Base-by-base conservation (phyloP, 2,329 filamentous ascomycete genomes). In the Pyrenophora seminiperda region DNA sequence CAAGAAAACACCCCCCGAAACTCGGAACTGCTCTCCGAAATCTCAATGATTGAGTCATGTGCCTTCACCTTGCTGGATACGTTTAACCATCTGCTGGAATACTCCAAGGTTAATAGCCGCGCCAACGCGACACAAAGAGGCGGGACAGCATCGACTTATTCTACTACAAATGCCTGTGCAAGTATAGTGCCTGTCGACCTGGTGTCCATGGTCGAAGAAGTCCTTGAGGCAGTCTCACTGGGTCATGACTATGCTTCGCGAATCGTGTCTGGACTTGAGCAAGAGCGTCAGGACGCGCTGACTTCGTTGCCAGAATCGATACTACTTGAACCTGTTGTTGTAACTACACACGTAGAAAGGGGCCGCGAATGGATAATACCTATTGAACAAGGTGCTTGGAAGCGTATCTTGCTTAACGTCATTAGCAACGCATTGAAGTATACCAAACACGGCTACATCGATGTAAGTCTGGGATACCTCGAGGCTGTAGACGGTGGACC, bases 11-110 rank as follows among this genome's bases (percentile, higher is more conserved):
- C 57, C 3, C 10, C 7, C 67, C 5, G 62, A 73, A 1, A 68
- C 74, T 33, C 48, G 9, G 41, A 61, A 70, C 2, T 73, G 73
- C 15, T 77, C 18, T 73, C 74, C 3, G 67, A 81, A 24, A 67
- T 80, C 0, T 73, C 72, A 2, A 79, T 76, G 50, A 73, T 81
- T 11, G 76, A 79, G 20, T 75, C 71, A 1, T 81, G 79, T 33
- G 78, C 77, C 1, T 61, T 73, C 13, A 81, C 79, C 3, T 59
- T 81, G 11, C 54, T 81, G 14, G 78, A 80, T 36, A 71, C 62
- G 3, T 63, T 70, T 27, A 52, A 70, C 20, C 61, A 71, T 49
- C 54, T 59, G 18, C 47, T 63, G 13, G 58, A 61, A 33, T 63
- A 52, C 17, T 53, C 56, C n/a, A 61, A 56, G n/a, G 54, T 63